These are phyloP conservation scores for Phylloporus sp. DNA, from an alignment of 768 basidiomycete species.

Conservation along the genomic window DNA sequence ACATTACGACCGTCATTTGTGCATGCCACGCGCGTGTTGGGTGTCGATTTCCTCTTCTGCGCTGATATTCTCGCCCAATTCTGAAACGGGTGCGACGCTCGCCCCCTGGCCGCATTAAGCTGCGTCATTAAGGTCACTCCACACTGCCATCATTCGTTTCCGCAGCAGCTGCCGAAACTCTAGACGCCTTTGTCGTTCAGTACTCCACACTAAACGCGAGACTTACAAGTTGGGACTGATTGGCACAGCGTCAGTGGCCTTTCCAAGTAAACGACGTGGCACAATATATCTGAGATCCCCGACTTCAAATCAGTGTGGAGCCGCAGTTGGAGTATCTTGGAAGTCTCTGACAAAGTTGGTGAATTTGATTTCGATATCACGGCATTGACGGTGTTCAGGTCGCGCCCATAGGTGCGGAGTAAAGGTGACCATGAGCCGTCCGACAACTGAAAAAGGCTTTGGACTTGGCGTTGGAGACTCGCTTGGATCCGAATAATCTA, in stretches of 20 bases:
- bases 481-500: neutral
- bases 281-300: constrained; percentile 39
- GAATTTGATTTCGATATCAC: neutral
- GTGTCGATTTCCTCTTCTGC: constrained; percentile 41
- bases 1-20: constrained; percentile 38
- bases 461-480: too few species aligned
- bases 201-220: constrained; percentile 33
- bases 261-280: constrained; percentile 42
- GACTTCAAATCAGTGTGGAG: constrained; percentile 42
- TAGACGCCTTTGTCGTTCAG: constrained; percentile 26
- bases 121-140: constrained; percentile 36
- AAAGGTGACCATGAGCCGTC: constrained; percentile 41
- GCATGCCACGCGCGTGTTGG: constrained; percentile 44
- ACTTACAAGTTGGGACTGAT: constrained; percentile 25
- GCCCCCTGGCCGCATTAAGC: constrained; percentile 33
- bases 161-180: constrained; percentile 35
- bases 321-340: constrained; percentile 44
- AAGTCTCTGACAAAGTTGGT: constrained; percentile 48
- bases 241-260: neutral
- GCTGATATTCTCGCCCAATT: constrained; percentile 36
- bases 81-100: constrained; percentile 15
- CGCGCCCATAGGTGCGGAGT: constrained; percentile 24
- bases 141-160: constrained; percentile 37
- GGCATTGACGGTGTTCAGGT: constrained; percentile 1
- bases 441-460: too few species aligned